phyloP scores from a whole-genome alignment of 352 stramenopile species.

The Pythium brassicae region DNA sequence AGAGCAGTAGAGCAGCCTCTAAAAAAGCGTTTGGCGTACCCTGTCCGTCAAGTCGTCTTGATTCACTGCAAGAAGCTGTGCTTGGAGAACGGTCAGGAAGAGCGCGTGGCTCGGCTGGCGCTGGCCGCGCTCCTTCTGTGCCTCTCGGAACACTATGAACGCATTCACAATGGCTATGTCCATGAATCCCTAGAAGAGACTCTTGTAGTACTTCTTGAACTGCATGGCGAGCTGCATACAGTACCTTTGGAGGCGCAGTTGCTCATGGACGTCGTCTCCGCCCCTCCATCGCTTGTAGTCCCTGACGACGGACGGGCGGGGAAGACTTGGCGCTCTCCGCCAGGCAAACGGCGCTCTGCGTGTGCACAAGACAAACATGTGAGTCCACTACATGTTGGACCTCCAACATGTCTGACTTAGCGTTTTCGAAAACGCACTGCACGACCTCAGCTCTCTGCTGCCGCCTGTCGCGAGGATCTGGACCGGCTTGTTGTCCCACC shows the following conservation, averaged over 20 bases:
- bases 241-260: background rate
- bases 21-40: background rate
- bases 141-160: background rate
- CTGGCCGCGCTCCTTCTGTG: background rate
- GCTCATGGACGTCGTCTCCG: background rate
- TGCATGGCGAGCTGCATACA: background rate
- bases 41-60: background rate
- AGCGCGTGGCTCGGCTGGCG: background rate
- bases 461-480: background rate
- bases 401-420: background rate
- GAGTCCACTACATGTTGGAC: background rate
- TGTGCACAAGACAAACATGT: background rate
- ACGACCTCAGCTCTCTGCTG: background rate
- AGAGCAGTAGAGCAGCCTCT: too few relatives aligned
- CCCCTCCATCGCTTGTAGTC: constrained; percentile 1
- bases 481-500: background rate
- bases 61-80: background rate
- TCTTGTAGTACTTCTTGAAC: constrained; percentile 4
- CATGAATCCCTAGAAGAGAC: background rate
- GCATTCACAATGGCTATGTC: background rate
- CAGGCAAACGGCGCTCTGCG: background rate
- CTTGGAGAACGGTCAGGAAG: background rate
- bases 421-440: background rate
- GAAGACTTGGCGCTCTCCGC: background rate
- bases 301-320: background rate